Evolutionary conservation across 192 early-diverging fungal genomes (phyloP), one percentile per base, ranked within the genome.

Genomic region (Linnemannia elongata): DNA sequence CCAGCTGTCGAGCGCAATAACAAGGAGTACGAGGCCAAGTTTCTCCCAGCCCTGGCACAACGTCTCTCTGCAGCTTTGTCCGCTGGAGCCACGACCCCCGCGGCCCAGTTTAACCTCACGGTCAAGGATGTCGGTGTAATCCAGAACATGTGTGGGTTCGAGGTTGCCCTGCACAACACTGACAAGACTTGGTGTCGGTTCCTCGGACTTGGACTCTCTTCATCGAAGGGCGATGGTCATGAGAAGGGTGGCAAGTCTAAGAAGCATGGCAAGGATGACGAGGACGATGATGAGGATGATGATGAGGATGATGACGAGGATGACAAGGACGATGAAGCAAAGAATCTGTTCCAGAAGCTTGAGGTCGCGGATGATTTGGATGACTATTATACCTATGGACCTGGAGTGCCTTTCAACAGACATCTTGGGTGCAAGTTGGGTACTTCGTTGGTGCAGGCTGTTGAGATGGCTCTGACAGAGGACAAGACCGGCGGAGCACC

Each of bases 141-240:
- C n/a, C 81, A 78, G 42, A 68, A 69, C 6, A 73, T 81, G 10
- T 87, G 85, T 22, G 79, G 76, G 1, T 87, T 81, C 44, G 85
- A 87, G 38, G 49, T 87, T 10, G 49, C 85, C 5, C 35, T 78
- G 13, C 76, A 87, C 49, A 60, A 74, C 17, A 72, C 78, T 20
- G 79, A 87, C 54, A 63, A 81, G 44, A 87, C 85, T 39, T 87
- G 85, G 85, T 87, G 85, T 39, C 79, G 77, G 9, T 36, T 87
- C 15, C 41, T 87, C 35, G 54, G 41, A 9, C 38, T 42, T 41
- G 20, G 39, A 20, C 41, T 41, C 33, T 52, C 49, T 52, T 52
- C 49, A 18, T 52, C 49, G 49, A 52, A 52, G 49, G 49, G 17
- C 6, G 49, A 18, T 18, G 17, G 17, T 1, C 17, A 18, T 20